These are phyloP conservation scores for Aethionema arabicum DNA, from an alignment of 345 rosid species.

Conservation along the genomic window DNA sequence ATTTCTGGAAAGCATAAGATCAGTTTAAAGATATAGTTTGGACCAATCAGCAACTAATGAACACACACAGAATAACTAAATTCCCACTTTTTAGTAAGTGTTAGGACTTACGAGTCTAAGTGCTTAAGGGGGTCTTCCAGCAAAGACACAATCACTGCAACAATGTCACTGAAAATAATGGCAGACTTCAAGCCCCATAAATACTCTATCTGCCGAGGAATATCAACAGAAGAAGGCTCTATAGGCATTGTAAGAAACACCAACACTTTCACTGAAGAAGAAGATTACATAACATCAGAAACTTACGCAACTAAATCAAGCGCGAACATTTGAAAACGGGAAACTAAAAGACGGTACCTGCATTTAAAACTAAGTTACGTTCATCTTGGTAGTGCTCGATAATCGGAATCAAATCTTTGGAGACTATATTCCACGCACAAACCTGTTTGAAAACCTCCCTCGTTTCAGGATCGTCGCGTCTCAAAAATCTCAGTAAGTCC, in stretches of 20 bases:
- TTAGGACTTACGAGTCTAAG: constrained; percentile 57
- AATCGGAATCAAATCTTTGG: constrained; percentile 85
- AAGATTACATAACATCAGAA: constrained; percentile 11
- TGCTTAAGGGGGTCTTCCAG: constrained; percentile 80
- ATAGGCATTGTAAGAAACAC: constrained; percentile 90
- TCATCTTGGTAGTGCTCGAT: constrained; percentile 67
- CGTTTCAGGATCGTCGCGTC: constrained; percentile 82
- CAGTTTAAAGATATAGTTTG: neutral
- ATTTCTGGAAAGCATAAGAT: constrained; percentile 51
- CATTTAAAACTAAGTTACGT: constrained; percentile 61
- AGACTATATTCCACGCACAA: constrained; percentile 76
- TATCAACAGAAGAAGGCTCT: constrained; percentile 71
- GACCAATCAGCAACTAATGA: neutral
- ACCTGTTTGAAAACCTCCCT: constrained; percentile 88
- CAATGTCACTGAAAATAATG: constrained; percentile 58
- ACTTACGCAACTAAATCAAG: neutral
- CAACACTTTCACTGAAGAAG: constrained; percentile 72
- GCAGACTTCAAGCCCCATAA: constrained; percentile 82
- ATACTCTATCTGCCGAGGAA: constrained; percentile 76
- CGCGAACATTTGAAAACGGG: neutral
- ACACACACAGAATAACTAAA: neutral
- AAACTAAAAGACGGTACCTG: constrained; percentile 43
- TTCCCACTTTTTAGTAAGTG: neutral
- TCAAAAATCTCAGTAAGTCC: constrained; percentile 74
- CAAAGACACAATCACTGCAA: constrained; percentile 70